Evolutionary conservation across 2,329 filamentous ascomycete genomes (phyloP).

Genomic region (Aspergillus phoenicis): DNA sequence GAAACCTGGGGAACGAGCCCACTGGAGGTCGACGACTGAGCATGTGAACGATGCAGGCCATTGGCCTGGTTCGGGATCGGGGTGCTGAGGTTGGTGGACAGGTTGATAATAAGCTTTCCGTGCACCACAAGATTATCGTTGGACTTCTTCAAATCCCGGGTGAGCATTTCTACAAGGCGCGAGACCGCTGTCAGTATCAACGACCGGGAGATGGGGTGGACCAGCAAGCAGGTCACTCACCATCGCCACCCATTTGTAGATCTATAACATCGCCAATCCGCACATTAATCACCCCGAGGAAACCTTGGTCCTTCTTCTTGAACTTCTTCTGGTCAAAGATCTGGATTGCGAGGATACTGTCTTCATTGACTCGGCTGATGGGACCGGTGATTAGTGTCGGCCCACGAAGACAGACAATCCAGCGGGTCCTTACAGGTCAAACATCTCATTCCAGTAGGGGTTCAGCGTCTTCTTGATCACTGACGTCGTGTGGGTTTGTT

Average conservation of each 20-base stretch:
- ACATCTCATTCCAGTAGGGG: constrained; percentile 99
- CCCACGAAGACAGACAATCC: background rate
- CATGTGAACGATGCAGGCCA: constrained; percentile 39
- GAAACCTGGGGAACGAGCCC: constrained; percentile 40
- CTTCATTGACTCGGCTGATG: constrained; percentile 80
- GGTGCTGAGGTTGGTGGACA: constrained; percentile 82
- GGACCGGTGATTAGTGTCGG: constrained; percentile 25
- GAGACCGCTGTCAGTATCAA: constrained; percentile 23
- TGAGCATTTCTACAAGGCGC: constrained; percentile 78
- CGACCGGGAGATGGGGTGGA: background rate
- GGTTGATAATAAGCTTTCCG: constrained; percentile 93
- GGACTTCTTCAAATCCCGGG: constrained; percentile 93
- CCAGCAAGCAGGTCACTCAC: constrained; percentile 55
- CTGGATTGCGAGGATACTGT: constrained; percentile 94
- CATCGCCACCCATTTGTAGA: constrained; percentile 83
- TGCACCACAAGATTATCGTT: constrained; percentile 98
- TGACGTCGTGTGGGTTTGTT: constrained; percentile 96
- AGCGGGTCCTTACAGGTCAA: constrained; percentile 77
- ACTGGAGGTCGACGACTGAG: constrained; percentile 42
- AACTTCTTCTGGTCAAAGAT: constrained; percentile 99
- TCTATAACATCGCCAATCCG: constrained; percentile 94
- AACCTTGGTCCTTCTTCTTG: constrained; percentile 99
- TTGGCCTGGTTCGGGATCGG: constrained; percentile 62
- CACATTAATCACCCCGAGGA: constrained; percentile 96
- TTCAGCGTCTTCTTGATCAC: constrained; percentile 98